These are phyloP conservation scores for Trichophyton verrucosum DNA, from an alignment of 2,329 filamentous ascomycete genomes.

Conservation along the genomic window DNA sequence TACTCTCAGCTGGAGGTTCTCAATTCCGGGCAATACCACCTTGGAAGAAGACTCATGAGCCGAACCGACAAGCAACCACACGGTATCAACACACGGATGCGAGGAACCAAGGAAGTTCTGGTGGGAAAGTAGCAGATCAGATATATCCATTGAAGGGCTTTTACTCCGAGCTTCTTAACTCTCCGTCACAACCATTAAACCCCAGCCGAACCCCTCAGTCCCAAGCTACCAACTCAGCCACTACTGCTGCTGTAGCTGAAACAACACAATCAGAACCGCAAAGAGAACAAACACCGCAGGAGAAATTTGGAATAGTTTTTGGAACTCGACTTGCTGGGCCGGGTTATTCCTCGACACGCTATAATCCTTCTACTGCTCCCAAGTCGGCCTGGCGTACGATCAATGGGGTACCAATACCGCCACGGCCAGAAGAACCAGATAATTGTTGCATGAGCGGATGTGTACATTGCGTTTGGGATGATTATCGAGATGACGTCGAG, in stretches of 20 bases:
- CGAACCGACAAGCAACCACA: background rate
- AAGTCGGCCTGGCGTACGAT: constrained; percentile 48
- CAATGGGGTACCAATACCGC: constrained; percentile 71
- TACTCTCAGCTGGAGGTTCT: background rate
- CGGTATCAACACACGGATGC: constrained; percentile 4
- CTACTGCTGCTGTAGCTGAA: background rate
- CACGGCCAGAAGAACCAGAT: constrained; percentile 76
- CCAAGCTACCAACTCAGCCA: constrained; percentile 8
- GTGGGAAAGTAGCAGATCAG: constrained; percentile 15
- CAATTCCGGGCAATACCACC: background rate
- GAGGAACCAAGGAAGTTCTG: background rate
- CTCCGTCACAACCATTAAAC: constrained; percentile 15
- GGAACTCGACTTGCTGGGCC: constrained; percentile 67
- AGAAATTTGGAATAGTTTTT: constrained; percentile 60
- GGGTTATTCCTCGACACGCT: constrained; percentile 51
- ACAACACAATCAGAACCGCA: background rate
- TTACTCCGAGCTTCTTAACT: constrained; percentile 32
- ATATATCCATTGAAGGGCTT: constrained; percentile 33
- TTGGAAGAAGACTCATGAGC: background rate
- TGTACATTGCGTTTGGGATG: constrained; percentile 94
- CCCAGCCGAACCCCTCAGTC: constrained; percentile 5
- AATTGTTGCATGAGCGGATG: constrained; percentile 99
- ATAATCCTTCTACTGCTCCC: constrained; percentile 41
- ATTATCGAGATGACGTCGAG: constrained; percentile 82
- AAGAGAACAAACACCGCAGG: constrained; percentile 20